phyloP scores from a whole-genome alignment of 371 early-diverging fungal genomes.

The Mucor piriformis region DNA sequence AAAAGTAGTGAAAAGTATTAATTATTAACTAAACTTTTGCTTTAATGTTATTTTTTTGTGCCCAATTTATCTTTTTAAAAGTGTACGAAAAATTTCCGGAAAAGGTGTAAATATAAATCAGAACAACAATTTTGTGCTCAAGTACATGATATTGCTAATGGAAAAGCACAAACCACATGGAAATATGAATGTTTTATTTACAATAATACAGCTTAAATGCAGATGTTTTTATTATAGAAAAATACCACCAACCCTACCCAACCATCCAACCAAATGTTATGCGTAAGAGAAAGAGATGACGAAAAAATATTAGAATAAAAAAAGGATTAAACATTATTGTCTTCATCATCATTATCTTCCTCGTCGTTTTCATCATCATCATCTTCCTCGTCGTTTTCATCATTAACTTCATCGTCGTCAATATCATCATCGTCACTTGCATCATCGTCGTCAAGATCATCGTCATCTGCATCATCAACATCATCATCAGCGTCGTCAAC shows the following conservation, averaged over 20 bases:
- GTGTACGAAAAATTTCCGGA: no score
- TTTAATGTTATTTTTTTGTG: no score
- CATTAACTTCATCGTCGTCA: conserved; percentile 13
- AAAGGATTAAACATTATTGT: conserved; percentile 15
- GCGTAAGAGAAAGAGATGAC: conserved; percentile 10
- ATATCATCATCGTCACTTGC: not conserved
- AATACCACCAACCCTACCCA: conserved; percentile 17
- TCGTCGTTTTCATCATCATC: not conserved
- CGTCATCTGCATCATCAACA: conserved; percentile 7
- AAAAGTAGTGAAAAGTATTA: no score
- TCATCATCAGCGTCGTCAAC: conserved; percentile 13
- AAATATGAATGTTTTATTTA: conserved; percentile 12
- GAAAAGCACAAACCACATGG: conserved; percentile 12
- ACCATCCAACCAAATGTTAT: conserved; percentile 18
- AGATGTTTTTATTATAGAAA: conserved; percentile 18
- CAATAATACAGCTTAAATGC: conserved; percentile 14
- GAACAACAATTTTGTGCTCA: no score
- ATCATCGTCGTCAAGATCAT: not conserved
- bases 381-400: conserved; percentile 1
- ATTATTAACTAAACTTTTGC: no score
- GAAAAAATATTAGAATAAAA: conserved; percentile 16
- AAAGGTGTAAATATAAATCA: no score
- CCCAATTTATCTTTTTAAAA: no score
- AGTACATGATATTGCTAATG: conserved; percentile 6
- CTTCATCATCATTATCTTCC: conserved; percentile 14